Evolutionary conservation across 495 filamentous ascomycete species (phyloP), one percentile per base, ranked within the genome.

Genomic region (Hypoxylon subgilvum): DNA sequence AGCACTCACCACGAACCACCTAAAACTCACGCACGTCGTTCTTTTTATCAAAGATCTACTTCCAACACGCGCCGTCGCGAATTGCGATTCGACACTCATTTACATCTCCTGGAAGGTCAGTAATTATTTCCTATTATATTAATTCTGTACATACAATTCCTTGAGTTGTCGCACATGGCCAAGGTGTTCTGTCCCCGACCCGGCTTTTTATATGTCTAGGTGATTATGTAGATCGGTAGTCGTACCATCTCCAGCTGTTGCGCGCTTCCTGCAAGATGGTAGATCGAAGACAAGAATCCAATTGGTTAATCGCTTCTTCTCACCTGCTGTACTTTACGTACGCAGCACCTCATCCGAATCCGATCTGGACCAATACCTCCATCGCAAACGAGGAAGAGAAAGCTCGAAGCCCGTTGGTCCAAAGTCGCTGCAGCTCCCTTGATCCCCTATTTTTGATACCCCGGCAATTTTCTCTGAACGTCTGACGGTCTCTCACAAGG

Each of bases 331-430:
- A 17, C n/a, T 57, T 47, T 30, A 52, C 34, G 34, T 42, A 50
- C 40, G 47, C 36, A 52, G 41, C 39, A 56, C 40, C 30, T 57
- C 30, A 22, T 23, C 43, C 46, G 52, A 56, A 56, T 56, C 47
- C 47, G 28, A 38, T 49, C 48, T 49, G 39, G 30, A 41, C 42
- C 47, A 41, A 14, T 51, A 14, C 43, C 53, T 27, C 47, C 48
- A 32, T 47, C 52, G 46, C 52, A 36, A 53, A 28, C 48, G 46
- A 57, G 52, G 25, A 34, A 42, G 23, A 52, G 31, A 60, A 49
- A 50, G 61, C 54, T 64, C n/a, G 44, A 55, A 54, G 61, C 54
- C 59, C 25, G 54, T 54, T 64, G 61, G 61, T 44, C 14, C n/a
- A 25, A 58, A 35, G 30, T 18, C 38, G 28, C 55, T 54, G 54